Evolutionary conservation across 108 stramenopile species (phyloP).

Genomic region (Stephanodiscus minutulus): DNA sequence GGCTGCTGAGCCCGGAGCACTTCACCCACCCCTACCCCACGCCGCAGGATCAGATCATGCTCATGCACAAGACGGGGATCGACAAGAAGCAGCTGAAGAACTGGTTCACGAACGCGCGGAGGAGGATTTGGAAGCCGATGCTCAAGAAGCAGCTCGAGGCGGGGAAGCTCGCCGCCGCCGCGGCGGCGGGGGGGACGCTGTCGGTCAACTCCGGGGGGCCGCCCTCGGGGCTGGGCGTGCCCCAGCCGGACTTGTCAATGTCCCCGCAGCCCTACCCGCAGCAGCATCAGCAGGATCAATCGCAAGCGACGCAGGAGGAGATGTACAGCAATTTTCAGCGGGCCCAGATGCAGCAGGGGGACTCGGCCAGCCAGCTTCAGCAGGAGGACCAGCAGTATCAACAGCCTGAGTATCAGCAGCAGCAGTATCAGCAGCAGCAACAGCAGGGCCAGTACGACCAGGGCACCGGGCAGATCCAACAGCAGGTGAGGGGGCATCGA

Average conservation of each 20-base stretch:
- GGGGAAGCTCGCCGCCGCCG: slow-evolving; percentile 74
- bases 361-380: slow-evolving; percentile 12
- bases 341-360: slow-evolving; percentile 34
- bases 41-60: slow-evolving; percentile 87
- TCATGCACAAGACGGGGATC: slow-evolving; percentile 94
- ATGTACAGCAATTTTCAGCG: slow-evolving; percentile 54
- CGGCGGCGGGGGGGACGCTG: slow-evolving; percentile 41
- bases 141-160: slow-evolving; percentile 89
- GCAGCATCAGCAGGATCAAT: slow-evolving; percentile 16
- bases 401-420: slow-evolving; percentile 53
- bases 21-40: slow-evolving; percentile 94
- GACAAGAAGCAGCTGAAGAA: slow-evolving; percentile 96
- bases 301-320: slow-evolving; percentile 16
- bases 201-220: slow-evolving; percentile 16
- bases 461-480: slow-evolving; percentile 21
- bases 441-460: slow-evolving; percentile 30
- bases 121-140: slow-evolving; percentile 97
- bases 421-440: slow-evolving; percentile 30
- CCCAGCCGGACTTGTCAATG: slow-evolving; percentile 2
- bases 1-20: slow-evolving; percentile 90
- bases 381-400: slow-evolving; percentile 28
- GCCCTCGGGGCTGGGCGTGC: slow-evolving; percentile 1
- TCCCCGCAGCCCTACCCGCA: slow-evolving; percentile 12
- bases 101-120: slow-evolving; percentile 94
- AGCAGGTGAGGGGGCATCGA: slow-evolving; percentile 23